Conservation (phyloP, 2,329 filamentous ascomycete genomes). For the Davidsoniella virescens region DNA sequence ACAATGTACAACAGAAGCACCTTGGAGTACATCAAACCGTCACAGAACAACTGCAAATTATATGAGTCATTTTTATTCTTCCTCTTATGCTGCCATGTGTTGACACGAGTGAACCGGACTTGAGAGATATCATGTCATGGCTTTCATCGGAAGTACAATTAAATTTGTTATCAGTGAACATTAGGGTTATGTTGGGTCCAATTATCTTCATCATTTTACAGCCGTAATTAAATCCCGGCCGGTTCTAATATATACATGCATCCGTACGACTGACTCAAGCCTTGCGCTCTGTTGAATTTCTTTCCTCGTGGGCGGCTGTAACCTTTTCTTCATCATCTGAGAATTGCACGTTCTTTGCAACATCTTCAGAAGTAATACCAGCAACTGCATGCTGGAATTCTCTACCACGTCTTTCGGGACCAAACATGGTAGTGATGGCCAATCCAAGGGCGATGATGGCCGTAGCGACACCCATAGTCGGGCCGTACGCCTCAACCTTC, state of each 20-base stretch:
- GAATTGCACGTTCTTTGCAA: conserved; percentile 13
- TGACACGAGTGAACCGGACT: too few species aligned
- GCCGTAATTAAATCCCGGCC: too few species aligned
- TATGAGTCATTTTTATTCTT: too few species aligned
- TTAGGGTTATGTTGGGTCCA: too few species aligned
- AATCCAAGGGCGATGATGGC: conserved; percentile 62
- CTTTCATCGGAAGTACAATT: too few species aligned
- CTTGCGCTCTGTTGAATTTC: neutral
- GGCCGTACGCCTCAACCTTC: conserved; percentile 52
- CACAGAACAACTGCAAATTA: too few species aligned
- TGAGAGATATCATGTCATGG: too few species aligned
- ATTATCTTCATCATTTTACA: neutral
- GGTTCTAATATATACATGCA: neutral
- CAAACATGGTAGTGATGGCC: conserved; percentile 47
- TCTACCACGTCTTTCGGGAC: conserved; percentile 58
- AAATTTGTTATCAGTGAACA: too few species aligned
- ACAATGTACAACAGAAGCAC: too few species aligned
- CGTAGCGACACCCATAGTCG: conserved; percentile 59
- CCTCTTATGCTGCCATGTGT: too few species aligned
- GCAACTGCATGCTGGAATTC: conserved; percentile 45
- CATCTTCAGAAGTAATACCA: conserved; percentile 16
- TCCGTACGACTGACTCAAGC: neutral
- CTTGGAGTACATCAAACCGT: too few species aligned
- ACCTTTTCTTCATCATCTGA: conserved; percentile 12
- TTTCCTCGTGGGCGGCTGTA: conserved; percentile 1